Evolutionary conservation across 208 protist species (phyloP).

Genomic region (Acanthamoeba triangularis): DNA sequence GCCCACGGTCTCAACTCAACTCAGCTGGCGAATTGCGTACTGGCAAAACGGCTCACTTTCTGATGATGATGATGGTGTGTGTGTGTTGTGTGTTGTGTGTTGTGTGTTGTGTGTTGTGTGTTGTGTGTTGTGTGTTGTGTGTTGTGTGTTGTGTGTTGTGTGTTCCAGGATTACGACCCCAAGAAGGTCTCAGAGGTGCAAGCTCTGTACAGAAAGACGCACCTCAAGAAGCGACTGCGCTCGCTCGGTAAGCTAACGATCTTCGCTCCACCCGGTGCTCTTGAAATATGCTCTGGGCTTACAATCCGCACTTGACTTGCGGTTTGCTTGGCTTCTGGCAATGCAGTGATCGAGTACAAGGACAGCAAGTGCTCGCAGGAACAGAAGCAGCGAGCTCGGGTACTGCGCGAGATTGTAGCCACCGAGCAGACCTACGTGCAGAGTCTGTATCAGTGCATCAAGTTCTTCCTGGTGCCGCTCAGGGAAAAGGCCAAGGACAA

Average conservation of each 20-base stretch:
- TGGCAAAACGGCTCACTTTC: not conserved
- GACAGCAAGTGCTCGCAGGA: slow-evolving; percentile 58
- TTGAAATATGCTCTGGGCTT: not conserved
- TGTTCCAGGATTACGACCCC: not conserved
- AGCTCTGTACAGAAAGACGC: not conserved
- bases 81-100: not conserved
- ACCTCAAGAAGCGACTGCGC: not conserved
- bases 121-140: not conserved
- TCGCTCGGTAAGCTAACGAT: not conserved
- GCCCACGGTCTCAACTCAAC: too few relatives aligned
- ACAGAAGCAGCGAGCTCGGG: slow-evolving; percentile 32
- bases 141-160: not conserved
- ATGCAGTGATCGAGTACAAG: slow-evolving; percentile 65
- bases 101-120: not conserved
- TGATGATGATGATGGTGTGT: too few relatives aligned
- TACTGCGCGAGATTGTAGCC: slow-evolving; percentile 44
- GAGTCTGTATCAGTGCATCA: slow-evolving; percentile 14
- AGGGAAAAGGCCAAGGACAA: slow-evolving; percentile 41
- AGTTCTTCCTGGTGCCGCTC: slow-evolving; percentile 34
- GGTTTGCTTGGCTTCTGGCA: not conserved
- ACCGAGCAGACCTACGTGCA: slow-evolving; percentile 55
- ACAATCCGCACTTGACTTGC: not conserved
- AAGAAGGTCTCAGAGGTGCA: slow-evolving; percentile 3
- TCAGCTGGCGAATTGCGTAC: too few relatives aligned
- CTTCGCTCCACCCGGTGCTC: not conserved